Evolutionary conservation across 2,329 filamentous ascomycete species (phyloP), one percentile per base, ranked within the genome.

Genomic region (Cladosporium sp.): DNA sequence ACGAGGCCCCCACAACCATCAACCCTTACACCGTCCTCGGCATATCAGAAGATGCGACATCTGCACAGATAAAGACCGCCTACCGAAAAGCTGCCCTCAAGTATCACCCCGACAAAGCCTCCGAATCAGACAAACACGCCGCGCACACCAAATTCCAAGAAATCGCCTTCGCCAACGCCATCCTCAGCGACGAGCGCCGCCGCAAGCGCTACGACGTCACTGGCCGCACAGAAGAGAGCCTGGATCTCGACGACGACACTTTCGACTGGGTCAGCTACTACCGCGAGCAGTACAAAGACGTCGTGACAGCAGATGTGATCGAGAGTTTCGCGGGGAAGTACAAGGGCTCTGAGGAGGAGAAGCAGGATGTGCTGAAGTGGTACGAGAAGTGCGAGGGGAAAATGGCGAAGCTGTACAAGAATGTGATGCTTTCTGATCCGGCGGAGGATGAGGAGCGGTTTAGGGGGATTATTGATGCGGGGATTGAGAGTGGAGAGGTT

Each of bases 261-360:
- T 99, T 98, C 80, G 87, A 92, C 82, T 99, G 95, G 95, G 84
- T 86, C 63, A 89, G 91, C 57, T 99, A 93, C 82, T 99, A 96
- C 82, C 87, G 89, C 63, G 88, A 90, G 69, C 93, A 97, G 72
- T 97, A 89, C 77, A 86, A 86, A 58, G 89, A 93, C 65, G 84
- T 92, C 28, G 84, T 99, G 59, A 93, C 88, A 21, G 81, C 84
- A 3, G 88, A 91, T 67, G 86, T 87, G 4, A 94, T 99, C 70
- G 84, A 89, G 64, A 86, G 88, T 64, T 91, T 98, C 73, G 86
- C 91, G 66, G 81, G 83, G 32, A 84, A 89, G 69, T 99, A 98
- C 82, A 93, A 94, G 79, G 86, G 87, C 21, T 93, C 92, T 0
- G 90, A 92, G 2, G 92, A 98, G 77, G 95, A 99, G 81, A 86